Percentiles rank a stretch among this genome's conserved stretches.
Conservation (phyloP, 176 grass and related monocot genomes). For the Cenchrus americanus region DNA sequence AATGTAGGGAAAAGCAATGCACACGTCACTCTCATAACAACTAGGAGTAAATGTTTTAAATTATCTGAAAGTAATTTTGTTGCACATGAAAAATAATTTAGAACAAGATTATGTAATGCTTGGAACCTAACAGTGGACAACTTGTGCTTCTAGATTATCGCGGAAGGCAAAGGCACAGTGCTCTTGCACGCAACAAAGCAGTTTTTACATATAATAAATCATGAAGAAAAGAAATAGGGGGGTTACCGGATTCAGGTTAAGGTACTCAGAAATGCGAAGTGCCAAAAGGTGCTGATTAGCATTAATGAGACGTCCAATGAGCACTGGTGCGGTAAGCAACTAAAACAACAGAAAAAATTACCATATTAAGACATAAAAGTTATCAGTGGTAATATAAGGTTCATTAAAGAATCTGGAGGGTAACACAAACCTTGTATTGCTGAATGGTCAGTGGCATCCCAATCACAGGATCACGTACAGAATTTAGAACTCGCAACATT, state of each 20-base stretch:
- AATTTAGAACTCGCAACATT: conserved; percentile 85
- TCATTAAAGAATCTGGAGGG: conserved; percentile 14
- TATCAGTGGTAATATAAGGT: conserved; percentile 30
- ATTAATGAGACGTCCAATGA: conserved; percentile 87
- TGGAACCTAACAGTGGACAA: conserved; percentile 5
- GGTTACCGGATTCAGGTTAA: conserved; percentile 84
- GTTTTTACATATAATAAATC: neutral
- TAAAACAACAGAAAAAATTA: conserved; percentile 44
- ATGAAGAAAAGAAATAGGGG: conserved; percentile 35
- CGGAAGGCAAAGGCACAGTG: conserved; percentile 11
- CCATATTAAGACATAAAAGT: conserved; percentile 36
- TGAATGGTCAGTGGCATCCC: conserved; percentile 91
- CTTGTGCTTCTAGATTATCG: conserved; percentile 7
- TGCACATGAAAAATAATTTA: conserved; percentile 12
- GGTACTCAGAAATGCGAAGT: conserved; percentile 92
- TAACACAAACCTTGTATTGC: conserved; percentile 79
- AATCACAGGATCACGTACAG: conserved; percentile 78
- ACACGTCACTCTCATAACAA: conserved; percentile 4
- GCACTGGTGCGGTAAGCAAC: conserved; percentile 84
- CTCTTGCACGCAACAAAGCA: conserved; percentile 5
- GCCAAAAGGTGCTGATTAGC: conserved; percentile 91
- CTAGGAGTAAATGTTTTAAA: neutral
- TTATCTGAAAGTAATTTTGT: conserved; percentile 10
- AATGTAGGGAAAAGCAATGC: conserved; percentile 16
- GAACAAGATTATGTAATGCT: conserved; percentile 13